Evolutionary conservation across 1,139 yeast genomes (phyloP).

Genomic region (Yamadazyma trypodendri): DNA sequence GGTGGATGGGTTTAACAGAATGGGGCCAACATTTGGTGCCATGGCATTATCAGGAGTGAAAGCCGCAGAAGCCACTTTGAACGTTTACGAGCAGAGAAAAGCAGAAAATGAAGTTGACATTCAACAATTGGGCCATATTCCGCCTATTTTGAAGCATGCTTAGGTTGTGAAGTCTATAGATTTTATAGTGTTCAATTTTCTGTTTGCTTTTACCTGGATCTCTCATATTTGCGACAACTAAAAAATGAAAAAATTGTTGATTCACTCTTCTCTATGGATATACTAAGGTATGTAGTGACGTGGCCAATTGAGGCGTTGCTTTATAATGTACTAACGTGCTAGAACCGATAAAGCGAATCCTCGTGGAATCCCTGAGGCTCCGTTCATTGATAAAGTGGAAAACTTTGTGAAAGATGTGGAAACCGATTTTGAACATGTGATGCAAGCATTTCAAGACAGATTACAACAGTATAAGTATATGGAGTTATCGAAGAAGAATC

Average conservation of each 20-base stretch:
- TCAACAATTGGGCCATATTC: slow-evolving; percentile 8
- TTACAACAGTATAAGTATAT: slow-evolving; percentile 80
- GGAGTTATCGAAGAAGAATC: slow-evolving; percentile 77
- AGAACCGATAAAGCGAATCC: slow-evolving; percentile 68
- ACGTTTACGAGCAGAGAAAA: slow-evolving; percentile 50
- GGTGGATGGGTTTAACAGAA: slow-evolving; percentile 73
- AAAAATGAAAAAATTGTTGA: slow-evolving; percentile 2
- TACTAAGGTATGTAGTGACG: slow-evolving; percentile 22
- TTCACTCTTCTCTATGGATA: slow-evolving; percentile 15
- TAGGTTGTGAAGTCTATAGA: neutral
- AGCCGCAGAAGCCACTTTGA: slow-evolving; percentile 65
- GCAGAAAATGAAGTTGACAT: slow-evolving; percentile 29
- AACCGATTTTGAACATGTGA: slow-evolving; percentile 65
- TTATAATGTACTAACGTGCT: slow-evolving; percentile 22
- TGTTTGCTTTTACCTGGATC: neutral
- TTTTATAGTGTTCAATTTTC: neutral
- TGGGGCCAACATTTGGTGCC: slow-evolving; percentile 86
- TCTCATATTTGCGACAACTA: neutral
- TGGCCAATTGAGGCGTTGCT: neutral
- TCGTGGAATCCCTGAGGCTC: slow-evolving; percentile 96
- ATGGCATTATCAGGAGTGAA: slow-evolving; percentile 77
- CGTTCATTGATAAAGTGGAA: slow-evolving; percentile 84
- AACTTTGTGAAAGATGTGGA: slow-evolving; percentile 65
- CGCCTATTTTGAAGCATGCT: neutral
- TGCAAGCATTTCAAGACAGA: slow-evolving; percentile 75